These are phyloP conservation scores for Pleodorina starrii DNA, from an alignment of 139 green algal species.

Conservation along the genomic window DNA sequence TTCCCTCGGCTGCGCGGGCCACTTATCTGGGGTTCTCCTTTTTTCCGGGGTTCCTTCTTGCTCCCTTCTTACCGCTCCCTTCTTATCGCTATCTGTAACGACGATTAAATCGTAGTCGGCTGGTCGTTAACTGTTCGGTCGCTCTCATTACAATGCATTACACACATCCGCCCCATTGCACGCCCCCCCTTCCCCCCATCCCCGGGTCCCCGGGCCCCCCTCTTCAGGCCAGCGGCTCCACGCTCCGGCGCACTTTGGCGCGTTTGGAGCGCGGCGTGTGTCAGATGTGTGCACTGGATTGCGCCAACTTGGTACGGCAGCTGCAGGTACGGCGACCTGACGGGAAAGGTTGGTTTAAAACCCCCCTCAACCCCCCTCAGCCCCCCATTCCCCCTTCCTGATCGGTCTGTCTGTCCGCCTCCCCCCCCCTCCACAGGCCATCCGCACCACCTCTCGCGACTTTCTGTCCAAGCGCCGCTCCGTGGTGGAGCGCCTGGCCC, in stretches of 20 bases:
- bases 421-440: slow-evolving; percentile 14
- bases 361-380: neutral
- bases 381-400: no score
- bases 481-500: slow-evolving; percentile 26
- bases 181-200: neutral
- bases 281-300: slow-evolving; percentile 79
- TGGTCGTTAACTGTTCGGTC: no score
- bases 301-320: slow-evolving; percentile 73
- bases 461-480: slow-evolving; percentile 43
- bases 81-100: no score
- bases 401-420: no score
- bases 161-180: no score
- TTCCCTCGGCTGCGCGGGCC: no score
- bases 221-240: slow-evolving; percentile 57
- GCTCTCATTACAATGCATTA: no score
- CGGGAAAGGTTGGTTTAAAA: no score
- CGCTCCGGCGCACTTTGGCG: slow-evolving; percentile 77
- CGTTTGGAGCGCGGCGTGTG: slow-evolving; percentile 84
- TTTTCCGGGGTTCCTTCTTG: no score
- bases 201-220: neutral
- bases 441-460: slow-evolving; percentile 44
- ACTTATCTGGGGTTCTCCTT: no score
- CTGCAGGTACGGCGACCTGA: slow-evolving; percentile 74
- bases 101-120: no score
- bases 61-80: no score